A percentile compares a stretch with the other conserved stretches of the same genome.
These are phyloP conservation scores for Helianthus tuberosus DNA, from an alignment of 129 eudicot genomes.

Conservation along the genomic window DNA sequence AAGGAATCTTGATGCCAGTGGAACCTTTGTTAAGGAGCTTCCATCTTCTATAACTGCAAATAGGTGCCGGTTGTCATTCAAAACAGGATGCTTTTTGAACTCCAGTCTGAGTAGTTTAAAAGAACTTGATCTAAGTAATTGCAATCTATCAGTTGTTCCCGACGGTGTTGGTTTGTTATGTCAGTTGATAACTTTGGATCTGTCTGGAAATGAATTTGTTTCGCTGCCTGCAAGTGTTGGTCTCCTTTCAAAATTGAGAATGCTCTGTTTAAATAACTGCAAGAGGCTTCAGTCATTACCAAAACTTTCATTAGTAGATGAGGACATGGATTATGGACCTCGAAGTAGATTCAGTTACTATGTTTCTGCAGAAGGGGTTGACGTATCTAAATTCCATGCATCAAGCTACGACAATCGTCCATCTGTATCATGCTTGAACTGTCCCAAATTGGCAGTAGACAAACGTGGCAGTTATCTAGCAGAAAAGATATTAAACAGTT, in stretches of 20 bases:
- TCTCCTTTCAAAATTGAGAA: slow-evolving; percentile 15
- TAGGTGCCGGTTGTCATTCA: not conserved
- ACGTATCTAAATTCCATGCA: slow-evolving; percentile 1
- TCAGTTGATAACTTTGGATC: slow-evolving; percentile 1
- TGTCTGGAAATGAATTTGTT: not conserved
- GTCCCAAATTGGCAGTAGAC: slow-evolving; percentile 5
- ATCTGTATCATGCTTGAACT: slow-evolving; percentile 27
- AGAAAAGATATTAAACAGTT: not conserved
- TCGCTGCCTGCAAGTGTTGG: slow-evolving; percentile 6
- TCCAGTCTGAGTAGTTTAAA: not conserved
- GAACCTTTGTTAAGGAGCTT: too few relatives aligned
- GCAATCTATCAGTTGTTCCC: slow-evolving; percentile 1
- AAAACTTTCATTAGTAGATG: slow-evolving; percentile 15
- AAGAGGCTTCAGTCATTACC: not conserved
- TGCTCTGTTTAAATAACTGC: slow-evolving; percentile 14
- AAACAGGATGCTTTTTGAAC: slow-evolving; percentile 6
- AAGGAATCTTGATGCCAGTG: too few relatives aligned
- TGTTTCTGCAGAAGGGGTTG: slow-evolving; percentile 8
- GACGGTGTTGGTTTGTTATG: slow-evolving; percentile 8
- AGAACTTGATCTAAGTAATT: too few relatives aligned
- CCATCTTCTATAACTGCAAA: too few relatives aligned
- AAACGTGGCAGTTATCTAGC: not conserved
- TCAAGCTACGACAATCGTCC: slow-evolving; percentile 17
- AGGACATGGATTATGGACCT: not conserved
- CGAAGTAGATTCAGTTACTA: too few relatives aligned